These are phyloP conservation scores for Mycena haematopus DNA, from an alignment of 768 basidiomycete species.

Conservation along the genomic window DNA sequence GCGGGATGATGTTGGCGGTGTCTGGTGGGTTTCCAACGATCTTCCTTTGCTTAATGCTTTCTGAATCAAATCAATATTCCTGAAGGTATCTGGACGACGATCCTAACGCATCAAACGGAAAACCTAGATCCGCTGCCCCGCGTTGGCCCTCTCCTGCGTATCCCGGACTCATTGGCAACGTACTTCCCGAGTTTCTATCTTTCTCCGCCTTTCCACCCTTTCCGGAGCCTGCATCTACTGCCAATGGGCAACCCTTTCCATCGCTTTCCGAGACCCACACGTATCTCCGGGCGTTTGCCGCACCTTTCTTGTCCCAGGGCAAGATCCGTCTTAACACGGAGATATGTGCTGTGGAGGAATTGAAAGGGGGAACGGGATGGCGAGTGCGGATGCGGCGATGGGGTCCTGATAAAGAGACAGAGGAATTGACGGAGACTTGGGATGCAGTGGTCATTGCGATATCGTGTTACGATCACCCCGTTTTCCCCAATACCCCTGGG, in stretches of 20 bases:
- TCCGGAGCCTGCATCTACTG: slow-evolving; percentile 35
- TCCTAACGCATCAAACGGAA: not conserved
- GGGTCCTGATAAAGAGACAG: slow-evolving; percentile 32
- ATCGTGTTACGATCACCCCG: slow-evolving; percentile 52
- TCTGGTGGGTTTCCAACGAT: slow-evolving; percentile 32
- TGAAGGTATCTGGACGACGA: slow-evolving; percentile 43
- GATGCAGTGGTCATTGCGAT: slow-evolving; percentile 56
- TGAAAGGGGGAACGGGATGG: slow-evolving; percentile 43
- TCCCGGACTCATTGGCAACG: slow-evolving; percentile 55
- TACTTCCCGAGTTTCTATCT: slow-evolving; percentile 52
- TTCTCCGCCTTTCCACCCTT: slow-evolving; percentile 44
- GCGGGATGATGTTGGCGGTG: slow-evolving; percentile 39
- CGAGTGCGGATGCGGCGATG: slow-evolving; percentile 46
- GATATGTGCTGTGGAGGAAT: slow-evolving; percentile 46
- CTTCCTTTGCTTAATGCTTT: not conserved
- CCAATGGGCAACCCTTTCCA: slow-evolving; percentile 47
- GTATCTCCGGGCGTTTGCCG: slow-evolving; percentile 45
- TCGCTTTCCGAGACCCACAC: slow-evolving; percentile 45
- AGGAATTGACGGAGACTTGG: slow-evolving; percentile 46
- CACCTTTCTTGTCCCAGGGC: slow-evolving; percentile 38
- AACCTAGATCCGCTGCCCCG: slow-evolving; percentile 24
- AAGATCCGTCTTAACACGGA: slow-evolving; percentile 50
- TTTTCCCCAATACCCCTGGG: slow-evolving; percentile 52
- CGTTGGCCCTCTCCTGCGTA: slow-evolving; percentile 58
- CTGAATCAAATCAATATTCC: not conserved